phyloP scores from a whole-genome alignment of 495 filamentous ascomycete genomes.

The Lindgomyces ingoldianus region DNA sequence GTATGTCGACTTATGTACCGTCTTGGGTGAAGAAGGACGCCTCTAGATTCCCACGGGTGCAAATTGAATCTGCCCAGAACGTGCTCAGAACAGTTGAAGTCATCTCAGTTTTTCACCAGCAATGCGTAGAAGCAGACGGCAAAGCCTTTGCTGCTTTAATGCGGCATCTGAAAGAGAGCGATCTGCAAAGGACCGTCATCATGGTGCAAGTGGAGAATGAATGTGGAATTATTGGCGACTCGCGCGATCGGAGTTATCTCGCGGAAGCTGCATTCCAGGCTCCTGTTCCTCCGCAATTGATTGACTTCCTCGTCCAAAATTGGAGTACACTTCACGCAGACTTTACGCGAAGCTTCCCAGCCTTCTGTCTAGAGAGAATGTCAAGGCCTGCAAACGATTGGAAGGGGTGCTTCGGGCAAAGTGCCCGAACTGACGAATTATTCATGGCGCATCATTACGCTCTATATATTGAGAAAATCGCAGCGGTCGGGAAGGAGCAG shows the following conservation, averaged over 20 bases:
- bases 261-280: not conserved
- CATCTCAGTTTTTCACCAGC: constrained; percentile 44
- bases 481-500: constrained; percentile 47
- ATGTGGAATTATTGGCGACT: not conserved
- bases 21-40: constrained; percentile 51
- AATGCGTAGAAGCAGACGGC: not conserved
- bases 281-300: constrained; percentile 35
- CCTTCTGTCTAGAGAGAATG: too few species aligned
- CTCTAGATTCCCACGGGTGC: constrained; percentile 47
- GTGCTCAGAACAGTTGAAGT: constrained; percentile 42
- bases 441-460: constrained; percentile 57
- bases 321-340: not conserved
- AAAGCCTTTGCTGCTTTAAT: constrained; percentile 5
- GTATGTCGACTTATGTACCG: constrained; percentile 51
- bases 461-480: constrained; percentile 50
- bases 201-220: constrained; percentile 17
- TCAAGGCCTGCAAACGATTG: too few species aligned
- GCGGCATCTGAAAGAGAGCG: constrained; percentile 2
- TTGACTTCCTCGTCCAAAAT: not conserved
- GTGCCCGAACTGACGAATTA: constrained; percentile 49
- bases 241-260: not conserved
- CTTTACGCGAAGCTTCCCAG: not conserved
- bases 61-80: constrained; percentile 40
- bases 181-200: constrained; percentile 1
- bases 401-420: constrained; percentile 48